Evolutionary conservation across 345 rosid species (phyloP).

Genomic region (Syzygium aqueum): DNA sequence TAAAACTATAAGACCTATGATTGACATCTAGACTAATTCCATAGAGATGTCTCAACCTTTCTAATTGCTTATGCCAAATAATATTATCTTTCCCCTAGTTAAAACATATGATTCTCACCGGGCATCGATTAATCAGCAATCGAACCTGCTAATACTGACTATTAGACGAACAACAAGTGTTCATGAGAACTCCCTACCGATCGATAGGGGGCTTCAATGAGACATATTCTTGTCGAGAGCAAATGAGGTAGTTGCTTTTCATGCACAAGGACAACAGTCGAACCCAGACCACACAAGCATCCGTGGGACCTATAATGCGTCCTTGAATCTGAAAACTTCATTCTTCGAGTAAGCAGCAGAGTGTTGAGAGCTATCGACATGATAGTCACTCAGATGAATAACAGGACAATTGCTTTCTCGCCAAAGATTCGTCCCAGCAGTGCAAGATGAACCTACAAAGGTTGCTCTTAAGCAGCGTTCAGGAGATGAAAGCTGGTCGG

Average conservation of each 20-base stretch:
- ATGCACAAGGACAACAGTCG: background rate
- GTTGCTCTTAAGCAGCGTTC: background rate
- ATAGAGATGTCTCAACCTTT: background rate
- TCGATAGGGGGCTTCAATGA: background rate
- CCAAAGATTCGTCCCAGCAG: background rate
- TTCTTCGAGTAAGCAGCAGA: background rate
- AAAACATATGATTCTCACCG: background rate
- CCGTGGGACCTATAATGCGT: background rate
- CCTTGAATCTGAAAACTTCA: background rate
- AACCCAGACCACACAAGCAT: background rate
- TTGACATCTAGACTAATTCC: background rate
- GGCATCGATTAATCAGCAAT: background rate
- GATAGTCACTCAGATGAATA: background rate
- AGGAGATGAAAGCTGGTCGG: background rate
- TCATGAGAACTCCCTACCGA: background rate
- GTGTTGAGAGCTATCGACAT: background rate
- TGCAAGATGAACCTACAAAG: background rate
- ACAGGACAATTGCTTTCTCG: background rate
- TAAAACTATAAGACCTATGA: background rate
- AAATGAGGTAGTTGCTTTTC: background rate
- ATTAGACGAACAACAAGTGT: background rate
- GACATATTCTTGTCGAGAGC: background rate
- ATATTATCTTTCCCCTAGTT: background rate
- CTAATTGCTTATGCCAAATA: background rate
- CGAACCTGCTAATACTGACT: background rate